Evolutionary conservation across 345 rosid species (phyloP).

Genomic region (Reutealis trisperma): DNA sequence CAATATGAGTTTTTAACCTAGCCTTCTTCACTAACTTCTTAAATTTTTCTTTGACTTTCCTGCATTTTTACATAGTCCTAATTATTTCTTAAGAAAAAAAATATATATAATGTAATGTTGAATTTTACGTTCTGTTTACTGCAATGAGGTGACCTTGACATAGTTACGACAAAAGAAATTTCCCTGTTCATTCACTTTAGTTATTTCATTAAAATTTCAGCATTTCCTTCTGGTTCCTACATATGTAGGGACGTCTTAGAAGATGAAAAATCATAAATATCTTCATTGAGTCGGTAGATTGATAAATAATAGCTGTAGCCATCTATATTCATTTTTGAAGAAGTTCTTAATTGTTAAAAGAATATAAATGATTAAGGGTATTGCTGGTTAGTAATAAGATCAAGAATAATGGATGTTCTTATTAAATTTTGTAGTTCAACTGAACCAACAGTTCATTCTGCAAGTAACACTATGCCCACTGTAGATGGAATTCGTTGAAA

Average conservation of each 20-base stretch:
- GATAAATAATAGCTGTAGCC: background rate
- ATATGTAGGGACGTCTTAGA: too few species aligned
- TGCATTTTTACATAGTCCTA: background rate
- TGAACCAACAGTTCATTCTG: background rate
- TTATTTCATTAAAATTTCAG: too few species aligned
- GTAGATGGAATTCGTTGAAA: too few species aligned
- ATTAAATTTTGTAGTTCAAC: background rate
- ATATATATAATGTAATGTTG: background rate
- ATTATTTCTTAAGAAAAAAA: background rate
- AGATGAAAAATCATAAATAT: too few species aligned
- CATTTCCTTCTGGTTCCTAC: too few species aligned
- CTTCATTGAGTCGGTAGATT: background rate
- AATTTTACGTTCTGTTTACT: background rate
- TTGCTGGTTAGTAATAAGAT: background rate
- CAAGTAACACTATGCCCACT: background rate
- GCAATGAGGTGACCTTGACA: background rate
- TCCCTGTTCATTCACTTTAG: background rate
- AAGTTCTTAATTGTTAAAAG: background rate
- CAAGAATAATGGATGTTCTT: background rate
- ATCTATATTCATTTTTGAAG: background rate
- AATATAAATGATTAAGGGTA: background rate
- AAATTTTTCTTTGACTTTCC: background rate
- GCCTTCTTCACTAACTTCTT: background rate
- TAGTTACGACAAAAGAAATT: background rate
- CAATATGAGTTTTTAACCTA: background rate